Base-by-base conservation (phyloP, 1,139 yeast genomes). In the Pneumocystis sp. region DNA sequence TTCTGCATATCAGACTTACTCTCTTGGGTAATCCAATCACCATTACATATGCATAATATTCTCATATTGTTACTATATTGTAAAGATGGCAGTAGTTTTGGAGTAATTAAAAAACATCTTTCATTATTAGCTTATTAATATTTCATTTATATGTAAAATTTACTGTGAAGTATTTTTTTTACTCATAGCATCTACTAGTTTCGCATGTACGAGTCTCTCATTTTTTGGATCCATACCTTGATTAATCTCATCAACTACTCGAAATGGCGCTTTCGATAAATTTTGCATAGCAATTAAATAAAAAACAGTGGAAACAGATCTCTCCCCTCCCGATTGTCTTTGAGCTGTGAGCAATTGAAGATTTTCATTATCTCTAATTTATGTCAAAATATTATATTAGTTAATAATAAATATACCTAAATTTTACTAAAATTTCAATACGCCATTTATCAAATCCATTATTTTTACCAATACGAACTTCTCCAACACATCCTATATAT, bases 141-240 rank as follows among this genome's bases (percentile, higher is more conserved):
- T 59, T 39, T 39, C 21, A 17, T 12, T 39, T 59, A 59, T 39
- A 59, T 42, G 29, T 39, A 12, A 15, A 59, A 10, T 42, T 39
- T 71, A 73, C 3, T 85, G 81, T 15, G 84, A 81, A 0, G 82
- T 78, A 61, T 71, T 71, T 25, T 80, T 82, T 39, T 80, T 79
- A 72, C 96, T 88, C 0, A 97, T 95, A 62, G 87, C 85, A 66
- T 86, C 85, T 2, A 93, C 97, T 81, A 95, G 85, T 69, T 89
- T 83, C 69, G 84, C 82, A 73, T 93, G 97, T 1, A 95, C 95
- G 77, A 84, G 81, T 69, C 95, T 83, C 75, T 95, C 98, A 73
- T 93, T 93, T 68, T 83, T 83, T 8, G 96, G 89, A 76, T 95
- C 99, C 97, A 95, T 91, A 69, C 98, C 99, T 77, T 95, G 99